Evolutionary conservation across 2,329 filamentous ascomycete genomes (phyloP), one percentile per base, ranked within the genome.

Genomic region (Diplodia corticola): DNA sequence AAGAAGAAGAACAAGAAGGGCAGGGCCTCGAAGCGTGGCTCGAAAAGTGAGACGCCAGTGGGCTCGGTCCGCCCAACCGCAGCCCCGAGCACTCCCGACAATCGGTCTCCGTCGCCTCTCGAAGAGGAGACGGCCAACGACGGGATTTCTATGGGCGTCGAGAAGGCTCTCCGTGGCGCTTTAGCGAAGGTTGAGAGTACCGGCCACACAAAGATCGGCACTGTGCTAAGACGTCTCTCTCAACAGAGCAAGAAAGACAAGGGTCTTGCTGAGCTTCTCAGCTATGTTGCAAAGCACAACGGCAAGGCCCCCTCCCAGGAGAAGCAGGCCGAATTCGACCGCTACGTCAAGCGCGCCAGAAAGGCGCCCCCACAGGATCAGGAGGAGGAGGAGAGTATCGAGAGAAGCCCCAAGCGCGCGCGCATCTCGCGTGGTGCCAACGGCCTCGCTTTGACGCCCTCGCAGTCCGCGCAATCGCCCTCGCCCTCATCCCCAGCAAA

Each of bases 251-350:
- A 76, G 33, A 71, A 67, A 17, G 74, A 83, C 57, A 64, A 70
- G 17, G 68, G 68, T 22, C 70, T 83, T 26, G 75, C 76, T 48
- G 70, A 75, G 28, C 71, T 82, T 4, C 75, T 85, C 6, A 75
- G 81, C 44, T 76, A 77, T 33, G 33, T 65, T 22, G 46, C 54
- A n/a, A 59, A 7, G 77, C 83, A 35, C 74, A 83, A 37, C 73
- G 76, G 12, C 77, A 80, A 65, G 77, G 72, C 24, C 73, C 77
- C 40, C 80, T 78, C 2, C 64, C 71, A 30, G 15, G 72, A 77
- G 63, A 79, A 84, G 67, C 78, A 74, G 33, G 40, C 49, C 22
- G 70, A 72, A 30, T 84, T 84, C 68, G 78, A 80, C 67, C 68
- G 67, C n/a, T 78, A 77, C 63, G 79, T 83, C 67, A 79, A 76